Evolutionary conservation across 2,329 filamentous ascomycete genomes (phyloP), one percentile per base, ranked within the genome.

Genomic region (Graphilbum fragrans): DNA sequence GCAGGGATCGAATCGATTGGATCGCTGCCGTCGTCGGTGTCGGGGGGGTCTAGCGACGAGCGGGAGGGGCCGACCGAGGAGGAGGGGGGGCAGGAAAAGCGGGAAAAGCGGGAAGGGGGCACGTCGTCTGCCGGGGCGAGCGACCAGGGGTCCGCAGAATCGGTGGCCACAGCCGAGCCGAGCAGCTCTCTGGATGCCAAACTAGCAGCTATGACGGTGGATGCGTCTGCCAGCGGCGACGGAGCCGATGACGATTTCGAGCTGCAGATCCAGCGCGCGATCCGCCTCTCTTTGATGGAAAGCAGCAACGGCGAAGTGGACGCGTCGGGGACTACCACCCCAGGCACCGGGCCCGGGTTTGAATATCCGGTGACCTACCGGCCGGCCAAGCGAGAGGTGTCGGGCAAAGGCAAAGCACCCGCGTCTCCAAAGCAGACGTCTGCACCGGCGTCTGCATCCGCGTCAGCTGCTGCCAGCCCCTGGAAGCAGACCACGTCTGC

Each of bases 231-330:
- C 12, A 16, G 6, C 21, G 36, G 38, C 20, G 37, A 36, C 14
- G 35, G 32, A 33, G 25, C 16, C 51, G 59, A 60, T 17, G 62
- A 67, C 25, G 69, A 77, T 20, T 76, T 73, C 45, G 76, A 81
- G 52, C 65, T 67, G 39, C 72, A 77, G 51, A 68, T 80, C 10
- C 75, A 80, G 56, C 67, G 74, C 41, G 77, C 77, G 1, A 74
- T 81, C 32, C 70, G 75, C 0, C 60, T 80, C 10, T 79, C 74
- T 2, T 58, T 80, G 7, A 60, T 79, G 39, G 75, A 80, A 48
- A 65, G 66, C 6, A 64, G 66, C 31, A 66, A 71, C 41, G n/a
- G 22, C n/a, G 36, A 22, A n/a, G 31, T 10, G 10, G 31, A 5
- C 31, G 5, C 10, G 9, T 11, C 9, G 6, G 36, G 9, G 21